These are phyloP conservation scores for Beauveria brongniartii DNA, from an alignment of 2,329 filamentous ascomycete genomes.

Conservation along the genomic window DNA sequence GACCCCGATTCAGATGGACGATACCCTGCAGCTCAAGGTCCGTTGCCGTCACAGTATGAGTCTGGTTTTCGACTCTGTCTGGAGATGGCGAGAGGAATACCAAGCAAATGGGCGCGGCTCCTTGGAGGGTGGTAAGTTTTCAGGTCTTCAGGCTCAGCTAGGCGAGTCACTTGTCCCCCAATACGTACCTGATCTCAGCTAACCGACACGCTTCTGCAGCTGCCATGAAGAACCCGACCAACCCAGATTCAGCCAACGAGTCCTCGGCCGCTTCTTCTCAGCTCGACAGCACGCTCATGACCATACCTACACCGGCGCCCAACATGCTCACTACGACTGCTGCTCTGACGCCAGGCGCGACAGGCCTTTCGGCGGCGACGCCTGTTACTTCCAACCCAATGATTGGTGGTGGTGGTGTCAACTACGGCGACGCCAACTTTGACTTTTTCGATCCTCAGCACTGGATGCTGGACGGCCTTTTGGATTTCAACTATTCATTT, in stretches of 20 bases:
- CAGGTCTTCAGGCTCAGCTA: slow-evolving; percentile 16
- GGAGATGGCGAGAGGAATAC: slow-evolving; percentile 77
- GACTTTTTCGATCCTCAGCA: slow-evolving; percentile 89
- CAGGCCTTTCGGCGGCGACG: slow-evolving; percentile 31
- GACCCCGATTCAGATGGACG: slow-evolving; percentile 48
- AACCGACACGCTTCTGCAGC: slow-evolving; percentile 5
- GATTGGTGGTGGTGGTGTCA: slow-evolving; percentile 39
- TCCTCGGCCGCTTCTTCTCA: slow-evolving; percentile 62
- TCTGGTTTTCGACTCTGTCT: slow-evolving; percentile 75
- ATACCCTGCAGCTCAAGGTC: slow-evolving; percentile 72
- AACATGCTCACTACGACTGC: slow-evolving; percentile 42
- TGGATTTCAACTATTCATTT: slow-evolving; percentile 69
- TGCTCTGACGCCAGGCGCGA: slow-evolving; percentile 42
- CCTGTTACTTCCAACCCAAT: slow-evolving; percentile 36
- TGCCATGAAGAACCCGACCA: slow-evolving; percentile 79
- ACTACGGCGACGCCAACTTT: slow-evolving; percentile 62
- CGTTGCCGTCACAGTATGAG: slow-evolving; percentile 79
- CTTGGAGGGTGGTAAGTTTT: slow-evolving; percentile 62
- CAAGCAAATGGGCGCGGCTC: slow-evolving; percentile 61
- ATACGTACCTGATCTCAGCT: slow-evolving; percentile 8
- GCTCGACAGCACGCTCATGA: slow-evolving; percentile 51
- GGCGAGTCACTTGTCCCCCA: slow-evolving; percentile 17
- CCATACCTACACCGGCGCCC: slow-evolving; percentile 31
- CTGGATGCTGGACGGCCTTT: slow-evolving; percentile 83
- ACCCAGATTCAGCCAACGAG: slow-evolving; percentile 70